Evolutionary conservation across 352 stramenopile genomes (phyloP), one percentile per base, ranked within the genome.

Genomic region (Thalassiosira oceanica): DNA sequence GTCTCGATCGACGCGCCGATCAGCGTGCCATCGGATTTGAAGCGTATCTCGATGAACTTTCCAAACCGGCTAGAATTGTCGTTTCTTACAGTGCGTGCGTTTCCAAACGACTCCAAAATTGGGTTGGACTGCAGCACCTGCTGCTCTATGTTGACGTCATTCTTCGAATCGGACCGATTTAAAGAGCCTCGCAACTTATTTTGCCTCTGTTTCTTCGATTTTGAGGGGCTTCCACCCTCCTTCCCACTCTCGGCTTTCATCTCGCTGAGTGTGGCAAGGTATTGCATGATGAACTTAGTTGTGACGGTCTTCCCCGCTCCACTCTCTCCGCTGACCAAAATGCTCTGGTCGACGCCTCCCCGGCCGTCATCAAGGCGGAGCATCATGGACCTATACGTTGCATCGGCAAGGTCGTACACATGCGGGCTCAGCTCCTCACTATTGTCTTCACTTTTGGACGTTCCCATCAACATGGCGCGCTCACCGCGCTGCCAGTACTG

Each of bases 11-110:
- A 86, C 11, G 88, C 88, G 15, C 85, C 89, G 3, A 83, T 49
- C 16, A 95, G 72, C 3, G 65, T 65, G 20, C 87, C 88, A 7
- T 46, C 37, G 37, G 13, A 6, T 6, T 18, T 18, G 73, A 98
- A 98, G 43, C 93, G 89, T 66, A 98, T 97, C 81, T 97, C 93
- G 48, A 98, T 98, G 58, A 97, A 98, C 80, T 98, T 98, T 42
- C 95, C 95, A 70, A 98, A 98, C 55, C 95, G 87, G 81, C 86
- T 96, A 18, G 91, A 97, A 70, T 98, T 98, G 78, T 98, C 94
- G 71, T 98, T 98, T 28, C 95, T 84, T 46, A 98, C 74, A 13
- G 95, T 98, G 80, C 97, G 95, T 23, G 93, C 92, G 44, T 95
- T 94, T 15, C 92, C 95, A 78, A 97, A 95, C 6, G 86, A 90